Conservation (phyloP, 805 yeast genomes). For the Metschnikowia lachancei region DNA sequence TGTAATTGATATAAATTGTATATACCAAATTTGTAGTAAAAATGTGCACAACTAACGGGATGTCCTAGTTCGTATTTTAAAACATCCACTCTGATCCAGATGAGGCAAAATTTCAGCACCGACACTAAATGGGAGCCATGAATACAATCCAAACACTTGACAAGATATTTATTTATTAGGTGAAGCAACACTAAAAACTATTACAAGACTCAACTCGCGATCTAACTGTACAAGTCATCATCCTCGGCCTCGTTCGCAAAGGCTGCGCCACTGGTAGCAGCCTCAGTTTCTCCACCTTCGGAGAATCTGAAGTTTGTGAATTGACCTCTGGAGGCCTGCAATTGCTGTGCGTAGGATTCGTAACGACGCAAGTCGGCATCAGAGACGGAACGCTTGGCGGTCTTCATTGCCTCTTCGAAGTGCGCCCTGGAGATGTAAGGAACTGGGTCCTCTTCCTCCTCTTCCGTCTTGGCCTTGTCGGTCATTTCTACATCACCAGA, state of each 20-base stretch:
- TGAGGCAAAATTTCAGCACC: too few species aligned
- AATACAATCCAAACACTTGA: neutral
- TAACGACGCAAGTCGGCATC: conserved; percentile 98
- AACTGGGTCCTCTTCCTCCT: conserved; percentile 83
- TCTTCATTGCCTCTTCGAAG: conserved; percentile 99
- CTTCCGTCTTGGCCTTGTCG: conserved; percentile 31
- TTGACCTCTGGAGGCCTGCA: conserved; percentile 94
- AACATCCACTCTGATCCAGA: too few species aligned
- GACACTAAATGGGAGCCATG: too few species aligned
- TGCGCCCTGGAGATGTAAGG: conserved; percentile 92
- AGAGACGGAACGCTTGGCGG: conserved; percentile 95
- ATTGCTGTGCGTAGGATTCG: conserved; percentile 96
- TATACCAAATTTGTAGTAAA: too few species aligned
- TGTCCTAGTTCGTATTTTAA: too few species aligned
- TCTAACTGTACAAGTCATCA: conserved; percentile 30
- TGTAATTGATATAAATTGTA: too few species aligned
- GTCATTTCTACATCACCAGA: conserved; percentile 50
- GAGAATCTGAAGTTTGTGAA: conserved; percentile 85
- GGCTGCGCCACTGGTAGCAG: conserved; percentile 33
- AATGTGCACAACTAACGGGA: too few species aligned
- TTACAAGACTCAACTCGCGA: neutral
- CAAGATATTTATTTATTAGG: neutral
- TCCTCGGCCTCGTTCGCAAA: conserved; percentile 48
- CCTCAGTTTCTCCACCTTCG: conserved; percentile 25
- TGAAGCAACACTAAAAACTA: neutral